Evolutionary conservation across 768 basidiomycete genomes (phyloP), one percentile per base, ranked within the genome.

Genomic region (Pulveroboletus sp.): DNA sequence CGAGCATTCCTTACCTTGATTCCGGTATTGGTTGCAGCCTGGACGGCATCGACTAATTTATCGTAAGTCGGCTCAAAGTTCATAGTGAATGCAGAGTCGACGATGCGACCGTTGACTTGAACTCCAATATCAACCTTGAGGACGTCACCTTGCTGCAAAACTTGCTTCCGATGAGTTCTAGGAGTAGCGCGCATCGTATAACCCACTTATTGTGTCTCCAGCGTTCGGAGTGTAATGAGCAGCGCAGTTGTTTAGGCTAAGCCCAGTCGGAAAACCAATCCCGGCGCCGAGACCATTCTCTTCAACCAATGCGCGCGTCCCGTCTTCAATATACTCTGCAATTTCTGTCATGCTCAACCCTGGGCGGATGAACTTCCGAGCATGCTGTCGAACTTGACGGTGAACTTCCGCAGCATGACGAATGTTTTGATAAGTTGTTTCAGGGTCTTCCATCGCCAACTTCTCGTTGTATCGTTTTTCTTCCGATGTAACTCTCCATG

Each of bases 101-200:
- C 65, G 51, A 98, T 99, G 44, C 91, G 78, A n/a, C 95, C 96
- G 61, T 88, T 89, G 30, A 98, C 93, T 56, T 99, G 96, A 4
- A 98, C 93, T 43, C 96, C 96, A 60, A 99, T 81, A 64, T 99
- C 96, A 41, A 99, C 93, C 72, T 99, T 98, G 54, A 99, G 75
- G 16, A 97, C 87, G 63, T 98, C 95, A 31, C 84, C 82, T 48
- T 80, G 71, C 63, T 86, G 76, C 29, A 98, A 72, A 22, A 93
- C 94, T 94, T 64, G 24, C 36, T 36, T 47, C 32, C 29, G n/a
- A 40, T 62, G 36, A 58, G 58, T 30, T 11, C 17, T 4, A 13
- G 36, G 36, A 35, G 23, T n/a, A 24, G 50, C 23, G 51, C 23
- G 35, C 20, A 38, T 30, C 32, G 29, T 44, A 31, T 35, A 37